A percentile compares a stretch with the other conserved stretches of the same genome.
Evolutionary conservation across 2,329 filamentous ascomycete species (phyloP).

Genomic region (Alternaria sp.): DNA sequence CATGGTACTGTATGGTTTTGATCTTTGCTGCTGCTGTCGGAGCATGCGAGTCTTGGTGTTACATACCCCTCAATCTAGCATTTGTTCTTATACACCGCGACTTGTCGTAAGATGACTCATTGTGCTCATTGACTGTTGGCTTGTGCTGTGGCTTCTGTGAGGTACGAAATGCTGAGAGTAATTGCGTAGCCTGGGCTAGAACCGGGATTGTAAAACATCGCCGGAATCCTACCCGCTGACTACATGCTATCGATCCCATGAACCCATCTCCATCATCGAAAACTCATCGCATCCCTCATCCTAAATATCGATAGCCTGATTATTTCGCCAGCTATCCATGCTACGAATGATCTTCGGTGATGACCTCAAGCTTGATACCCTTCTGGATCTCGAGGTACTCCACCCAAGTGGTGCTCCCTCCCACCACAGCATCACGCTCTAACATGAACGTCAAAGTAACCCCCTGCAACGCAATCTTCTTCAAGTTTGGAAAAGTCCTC

Average conservation of each 20-base stretch:
- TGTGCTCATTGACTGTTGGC: background rate
- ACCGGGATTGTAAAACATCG: too few species aligned
- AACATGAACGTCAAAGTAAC: background rate
- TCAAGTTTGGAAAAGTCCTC: background rate
- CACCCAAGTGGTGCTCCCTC: background rate
- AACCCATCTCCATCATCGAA: too few species aligned
- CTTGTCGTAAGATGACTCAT: background rate
- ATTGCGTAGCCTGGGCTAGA: too few species aligned
- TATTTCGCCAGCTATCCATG: background rate
- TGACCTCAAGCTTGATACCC: background rate
- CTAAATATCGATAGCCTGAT: background rate
- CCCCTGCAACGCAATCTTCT: background rate
- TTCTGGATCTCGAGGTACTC: background rate
- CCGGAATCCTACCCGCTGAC: background rate
- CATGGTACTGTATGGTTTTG: background rate
- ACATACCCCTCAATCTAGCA: slow-evolving; percentile 13
- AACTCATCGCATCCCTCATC: too few species aligned
- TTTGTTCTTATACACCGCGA: background rate
- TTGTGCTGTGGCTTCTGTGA: background rate
- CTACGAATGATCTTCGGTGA: background rate
- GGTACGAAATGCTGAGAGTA: background rate
- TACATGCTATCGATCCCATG: background rate
- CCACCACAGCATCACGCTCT: background rate
- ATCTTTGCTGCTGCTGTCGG: background rate
- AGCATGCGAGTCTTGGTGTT: slow-evolving; percentile 1